phyloP scores from a whole-genome alignment of 345 rosid genomes.

The Salix koriyanagi region DNA sequence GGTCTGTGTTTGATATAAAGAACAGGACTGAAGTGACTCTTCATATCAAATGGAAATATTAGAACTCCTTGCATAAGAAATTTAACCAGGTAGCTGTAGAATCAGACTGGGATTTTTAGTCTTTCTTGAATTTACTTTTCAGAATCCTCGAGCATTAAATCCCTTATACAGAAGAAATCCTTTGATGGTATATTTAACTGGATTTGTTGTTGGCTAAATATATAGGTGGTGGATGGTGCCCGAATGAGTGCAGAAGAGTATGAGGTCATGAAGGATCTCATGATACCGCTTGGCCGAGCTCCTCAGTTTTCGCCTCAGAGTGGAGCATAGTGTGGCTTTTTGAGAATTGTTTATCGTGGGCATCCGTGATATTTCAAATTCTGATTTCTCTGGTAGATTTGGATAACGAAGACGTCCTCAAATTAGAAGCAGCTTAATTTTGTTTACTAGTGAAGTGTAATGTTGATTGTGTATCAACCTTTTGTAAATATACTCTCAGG shows the following conservation, averaged over 20 bases:
- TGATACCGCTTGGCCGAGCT: conserved; percentile 75
- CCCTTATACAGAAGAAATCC: not conserved
- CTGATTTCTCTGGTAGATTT: no score
- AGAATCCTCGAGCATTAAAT: not conserved
- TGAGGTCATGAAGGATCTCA: conserved; percentile 68
- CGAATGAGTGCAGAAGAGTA: conserved; percentile 66
- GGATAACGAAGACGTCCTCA: not conserved
- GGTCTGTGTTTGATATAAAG: not conserved
- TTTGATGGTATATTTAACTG: not conserved
- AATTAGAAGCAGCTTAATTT: no score
- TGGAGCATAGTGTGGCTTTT: conserved; percentile 37
- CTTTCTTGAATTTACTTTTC: not conserved
- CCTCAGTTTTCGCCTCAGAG: conserved; percentile 57
- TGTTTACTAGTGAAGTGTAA: no score
- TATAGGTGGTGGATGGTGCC: conserved; percentile 67
- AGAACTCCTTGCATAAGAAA: not conserved
- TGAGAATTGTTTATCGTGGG: not conserved
- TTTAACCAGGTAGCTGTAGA: not conserved
- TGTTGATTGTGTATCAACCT: no score
- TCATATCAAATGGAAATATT: not conserved
- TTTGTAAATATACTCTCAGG: no score
- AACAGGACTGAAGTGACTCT: not conserved
- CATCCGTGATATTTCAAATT: not conserved
- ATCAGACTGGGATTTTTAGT: not conserved
- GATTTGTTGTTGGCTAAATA: conserved; percentile 10